Conservation (phyloP, 2,329 filamentous ascomycete species). For the Sphaerulina populicola region DNA sequence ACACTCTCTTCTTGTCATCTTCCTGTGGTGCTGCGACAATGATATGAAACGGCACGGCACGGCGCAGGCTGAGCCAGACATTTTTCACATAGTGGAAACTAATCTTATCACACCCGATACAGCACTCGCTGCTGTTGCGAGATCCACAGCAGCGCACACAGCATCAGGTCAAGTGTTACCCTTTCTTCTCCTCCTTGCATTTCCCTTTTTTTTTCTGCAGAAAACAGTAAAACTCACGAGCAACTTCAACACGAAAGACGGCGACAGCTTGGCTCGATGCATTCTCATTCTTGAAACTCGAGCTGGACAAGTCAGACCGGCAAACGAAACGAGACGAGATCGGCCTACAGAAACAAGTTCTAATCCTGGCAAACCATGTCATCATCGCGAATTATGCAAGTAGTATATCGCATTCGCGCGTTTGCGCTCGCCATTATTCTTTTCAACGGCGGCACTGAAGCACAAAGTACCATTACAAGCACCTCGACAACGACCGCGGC, state of each 20-base stretch:
- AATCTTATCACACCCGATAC: neutral
- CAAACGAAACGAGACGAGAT: neutral
- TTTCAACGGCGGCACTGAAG: neutral
- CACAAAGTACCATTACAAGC: conserved; percentile 6
- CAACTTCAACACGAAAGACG: neutral
- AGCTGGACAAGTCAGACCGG: neutral
- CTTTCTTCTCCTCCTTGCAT: neutral
- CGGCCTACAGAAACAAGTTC: conserved; percentile 8
- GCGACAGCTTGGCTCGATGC: neutral
- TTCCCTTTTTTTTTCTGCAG: neutral
- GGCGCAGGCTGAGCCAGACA: conserved; percentile 7
- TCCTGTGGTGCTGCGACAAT: neutral
- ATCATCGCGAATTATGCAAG: conserved; percentile 11
- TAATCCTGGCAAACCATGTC: conserved; percentile 13
- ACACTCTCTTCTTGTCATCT: neutral
- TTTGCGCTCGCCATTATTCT: conserved; percentile 2
- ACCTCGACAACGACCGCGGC: conserved; percentile 21
- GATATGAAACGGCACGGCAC: conserved; percentile 7
- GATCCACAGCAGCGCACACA: neutral
- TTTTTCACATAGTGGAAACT: neutral
- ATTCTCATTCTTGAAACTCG: neutral
- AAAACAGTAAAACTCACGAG: neutral
- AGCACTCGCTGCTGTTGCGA: neutral
- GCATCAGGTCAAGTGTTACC: neutral
- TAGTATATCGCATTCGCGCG: conserved; percentile 13